Evolutionary conservation across 192 early-diverging fungal species (phyloP).

Genomic region (Coemansia sp.): DNA sequence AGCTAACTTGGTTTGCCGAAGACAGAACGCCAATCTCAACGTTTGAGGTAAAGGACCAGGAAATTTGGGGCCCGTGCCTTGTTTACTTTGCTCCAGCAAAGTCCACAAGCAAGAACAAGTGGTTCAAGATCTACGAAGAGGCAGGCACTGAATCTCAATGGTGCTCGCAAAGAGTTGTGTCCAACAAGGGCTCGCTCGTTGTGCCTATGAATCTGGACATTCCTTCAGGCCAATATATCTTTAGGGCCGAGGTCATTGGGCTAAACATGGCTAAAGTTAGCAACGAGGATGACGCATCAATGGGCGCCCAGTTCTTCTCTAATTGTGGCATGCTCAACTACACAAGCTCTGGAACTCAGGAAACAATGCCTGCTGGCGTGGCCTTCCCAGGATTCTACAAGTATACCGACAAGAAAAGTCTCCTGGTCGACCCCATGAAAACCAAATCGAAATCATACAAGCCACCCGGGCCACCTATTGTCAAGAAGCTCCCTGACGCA

Average conservation of each 20-base stretch:
- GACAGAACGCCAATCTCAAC: background rate
- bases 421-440: too few species aligned
- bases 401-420: too few species aligned
- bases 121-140: slow-evolving; percentile 3
- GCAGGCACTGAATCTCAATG: background rate
- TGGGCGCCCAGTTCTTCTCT: background rate
- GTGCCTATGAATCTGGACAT: background rate
- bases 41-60: background rate
- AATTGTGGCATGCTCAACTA: background rate
- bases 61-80: background rate
- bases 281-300: background rate
- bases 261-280: background rate
- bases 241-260: background rate
- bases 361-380: background rate
- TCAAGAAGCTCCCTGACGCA: too few species aligned
- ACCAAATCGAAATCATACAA: too few species aligned
- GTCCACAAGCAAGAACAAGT: background rate
- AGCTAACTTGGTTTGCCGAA: background rate
- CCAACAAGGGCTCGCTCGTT: background rate
- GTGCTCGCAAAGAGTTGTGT: background rate
- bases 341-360: background rate
- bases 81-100: background rate
- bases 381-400: background rate
- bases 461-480: too few species aligned
- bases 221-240: background rate